These are phyloP conservation scores for Aspergillus aculeatinus DNA, from an alignment of 2,329 filamentous ascomycete species.

Conservation along the genomic window DNA sequence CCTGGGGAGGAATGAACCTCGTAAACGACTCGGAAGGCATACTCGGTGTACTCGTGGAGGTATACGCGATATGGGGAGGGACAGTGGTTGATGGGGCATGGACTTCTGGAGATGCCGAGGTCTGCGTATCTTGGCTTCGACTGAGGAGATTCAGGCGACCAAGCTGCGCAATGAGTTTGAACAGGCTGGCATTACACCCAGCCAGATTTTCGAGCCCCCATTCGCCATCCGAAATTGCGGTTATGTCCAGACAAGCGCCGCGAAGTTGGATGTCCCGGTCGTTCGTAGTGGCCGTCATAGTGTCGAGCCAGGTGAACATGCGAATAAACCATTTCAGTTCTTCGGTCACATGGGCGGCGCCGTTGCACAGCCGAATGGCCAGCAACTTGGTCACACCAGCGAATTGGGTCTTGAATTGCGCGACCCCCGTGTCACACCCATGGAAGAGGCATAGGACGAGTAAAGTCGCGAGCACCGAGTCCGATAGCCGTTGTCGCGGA, in stretches of 20 bases:
- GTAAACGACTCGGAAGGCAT: conserved; percentile 34
- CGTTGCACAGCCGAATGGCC: conserved; percentile 65
- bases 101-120: conserved; percentile 11
- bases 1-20: conserved; percentile 30
- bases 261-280: conserved; percentile 82
- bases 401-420: conserved; percentile 90
- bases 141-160: conserved; percentile 82
- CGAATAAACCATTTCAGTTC: conserved; percentile 78
- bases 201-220: conserved; percentile 80
- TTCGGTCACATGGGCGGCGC: conserved; percentile 62
- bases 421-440: conserved; percentile 88
- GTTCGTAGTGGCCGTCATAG: conserved; percentile 87
- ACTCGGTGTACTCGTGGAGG: conserved; percentile 21
- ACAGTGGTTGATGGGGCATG: conserved; percentile 26
- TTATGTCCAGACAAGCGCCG: conserved; percentile 62
- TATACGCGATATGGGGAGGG: conserved; percentile 36
- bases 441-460: conserved; percentile 88
- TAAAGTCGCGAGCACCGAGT: conserved; percentile 83
- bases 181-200: conserved; percentile 81
- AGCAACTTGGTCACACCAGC: conserved; percentile 90
- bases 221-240: conserved; percentile 63
- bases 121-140: conserved; percentile 55
- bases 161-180: conserved; percentile 80
- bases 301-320: conserved; percentile 92
- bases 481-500: conserved; percentile 70